Evolutionary conservation across 75 land plant genomes (phyloP), one percentile per base, ranked within the genome.

Genomic region (Cryptomeria japonica): DNA sequence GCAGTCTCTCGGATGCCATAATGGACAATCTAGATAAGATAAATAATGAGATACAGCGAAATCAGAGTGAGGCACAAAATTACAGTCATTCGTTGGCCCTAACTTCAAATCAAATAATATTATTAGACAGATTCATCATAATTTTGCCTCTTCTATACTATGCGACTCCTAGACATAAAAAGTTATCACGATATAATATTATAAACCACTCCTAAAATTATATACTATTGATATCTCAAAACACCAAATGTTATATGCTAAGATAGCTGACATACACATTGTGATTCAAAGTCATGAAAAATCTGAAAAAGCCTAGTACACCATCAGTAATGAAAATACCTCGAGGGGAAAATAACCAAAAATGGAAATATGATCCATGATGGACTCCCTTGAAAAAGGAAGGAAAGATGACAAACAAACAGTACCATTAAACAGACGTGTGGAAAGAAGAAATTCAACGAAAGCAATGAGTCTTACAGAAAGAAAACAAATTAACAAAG

Each of bases 1-100:
- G 89, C 87, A 95, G 85, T 84, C 95, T 94, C 75, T 95, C 95
- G n/a, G 94, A 92, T 89, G 96, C 95, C 93, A 93, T 93, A 47
- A 95, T 88, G 15, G 96, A 93, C 64, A 95, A 86, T 86, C 95
- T 95, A 75, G 37, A 90, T 82, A 80, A 70, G 55, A 58, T 38
- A 79, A 19, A 25, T 82, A n/a, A 82, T 12, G 32, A 82, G 31
- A 82, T 44, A 46, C 32, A 82, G 49, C 2, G 19, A 11, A 28
- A 46, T 46, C 32, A 82, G 15, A 82, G 46, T n/a, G 31, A 82
- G 34, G 28, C 84, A 82, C 51, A 46, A 82, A 82, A 39, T 28
- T 14, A 25, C 18, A 82, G 16, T 82, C 49, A 46, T 11, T 80
- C 47, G 4, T 51, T 15, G 38, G 37, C 64, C 19, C 51, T 16